A percentile compares a stretch with the other conserved stretches of the same genome.
Evolutionary conservation across 805 yeast species (phyloP).

Genomic region (Komagataella mondaviorum): DNA sequence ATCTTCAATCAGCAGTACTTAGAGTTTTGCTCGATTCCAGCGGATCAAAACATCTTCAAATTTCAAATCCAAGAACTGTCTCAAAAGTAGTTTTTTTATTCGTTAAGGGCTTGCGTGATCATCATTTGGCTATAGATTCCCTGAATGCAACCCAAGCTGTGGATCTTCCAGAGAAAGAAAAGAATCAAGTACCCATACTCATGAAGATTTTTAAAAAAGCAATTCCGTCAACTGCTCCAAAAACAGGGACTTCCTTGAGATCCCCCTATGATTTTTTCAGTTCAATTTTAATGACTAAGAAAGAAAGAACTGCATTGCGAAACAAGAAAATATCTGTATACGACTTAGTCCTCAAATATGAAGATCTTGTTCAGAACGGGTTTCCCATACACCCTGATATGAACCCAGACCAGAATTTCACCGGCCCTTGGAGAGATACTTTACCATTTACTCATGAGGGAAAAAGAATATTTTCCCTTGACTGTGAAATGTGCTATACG

Average conservation of each 20-base stretch:
- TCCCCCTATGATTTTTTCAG: constrained; percentile 3
- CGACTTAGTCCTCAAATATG: constrained; percentile 38
- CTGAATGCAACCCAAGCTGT: neutral
- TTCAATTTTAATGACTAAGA: constrained; percentile 5
- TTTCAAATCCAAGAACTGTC: constrained; percentile 33
- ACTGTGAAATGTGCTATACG: constrained; percentile 86
- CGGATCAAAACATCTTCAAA: constrained; percentile 33
- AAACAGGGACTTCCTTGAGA: neutral
- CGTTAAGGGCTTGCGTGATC: constrained; percentile 48
- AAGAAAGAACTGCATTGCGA: constrained; percentile 1
- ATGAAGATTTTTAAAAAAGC: neutral
- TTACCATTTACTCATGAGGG: constrained; percentile 37
- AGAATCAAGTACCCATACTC: constrained; percentile 10
- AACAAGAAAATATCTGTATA: constrained; percentile 23
- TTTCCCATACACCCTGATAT: constrained; percentile 48
- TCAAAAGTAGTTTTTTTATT: constrained; percentile 43
- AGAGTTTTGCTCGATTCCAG: constrained; percentile 26
- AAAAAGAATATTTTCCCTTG: constrained; percentile 63
- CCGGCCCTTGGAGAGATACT: constrained; percentile 42
- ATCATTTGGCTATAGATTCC: constrained; percentile 24
- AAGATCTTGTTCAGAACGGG: constrained; percentile 31
- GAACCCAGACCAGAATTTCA: constrained; percentile 4
- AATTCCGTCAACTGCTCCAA: neutral
- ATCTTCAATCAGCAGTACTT: constrained; percentile 32
- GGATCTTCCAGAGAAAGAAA: constrained; percentile 46